Conservation (phyloP, 2,329 filamentous ascomycete species). For the Aureobasidium lini region DNA sequence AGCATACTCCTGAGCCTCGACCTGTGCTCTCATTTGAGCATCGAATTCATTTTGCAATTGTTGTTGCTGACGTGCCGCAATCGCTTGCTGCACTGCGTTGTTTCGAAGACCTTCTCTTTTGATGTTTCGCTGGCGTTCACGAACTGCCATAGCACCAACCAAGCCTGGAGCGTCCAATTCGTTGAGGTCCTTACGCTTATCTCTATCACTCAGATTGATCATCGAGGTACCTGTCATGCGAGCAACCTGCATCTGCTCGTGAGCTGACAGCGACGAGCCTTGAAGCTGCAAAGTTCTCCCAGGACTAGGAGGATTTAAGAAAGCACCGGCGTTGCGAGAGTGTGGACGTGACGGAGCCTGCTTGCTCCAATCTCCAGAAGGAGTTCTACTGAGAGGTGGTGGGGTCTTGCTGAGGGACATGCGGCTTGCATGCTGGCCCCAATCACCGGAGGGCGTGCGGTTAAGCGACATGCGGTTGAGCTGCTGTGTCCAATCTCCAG, state of each 20-base stretch:
- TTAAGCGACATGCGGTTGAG: conserved; percentile 29
- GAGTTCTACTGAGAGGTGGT: conserved; percentile 25
- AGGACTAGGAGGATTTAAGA: conserved; percentile 35
- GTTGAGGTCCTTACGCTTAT: conserved; percentile 22
- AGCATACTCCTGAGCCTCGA: conserved; percentile 29
- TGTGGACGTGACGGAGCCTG: conserved; percentile 33
- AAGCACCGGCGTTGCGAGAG: conserved; percentile 51
- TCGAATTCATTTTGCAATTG: conserved; percentile 28
- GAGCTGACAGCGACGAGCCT: conserved; percentile 63
- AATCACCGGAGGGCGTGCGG: conserved; percentile 39
- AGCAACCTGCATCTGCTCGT: conserved; percentile 84
- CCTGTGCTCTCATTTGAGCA: conserved; percentile 31
- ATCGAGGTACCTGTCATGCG: conserved; percentile 71
- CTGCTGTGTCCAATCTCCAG: conserved; percentile 17
- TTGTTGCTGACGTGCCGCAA: conserved; percentile 48
- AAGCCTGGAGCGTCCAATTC: conserved; percentile 43
- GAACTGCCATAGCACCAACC: conserved; percentile 69
- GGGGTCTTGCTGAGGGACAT: conserved; percentile 17
- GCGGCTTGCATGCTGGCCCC: conserved; percentile 27
- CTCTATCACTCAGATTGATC: conserved; percentile 55
- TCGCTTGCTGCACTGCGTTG: conserved; percentile 63
- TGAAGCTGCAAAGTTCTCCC: conserved; percentile 30
- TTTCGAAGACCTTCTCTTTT: conserved; percentile 60
- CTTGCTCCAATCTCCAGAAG: conserved; percentile 22
- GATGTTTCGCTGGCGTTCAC: conserved; percentile 69